Base-by-base conservation (phyloP, 73 alveolate genomes). In the Stentor coeruleus region DNA sequence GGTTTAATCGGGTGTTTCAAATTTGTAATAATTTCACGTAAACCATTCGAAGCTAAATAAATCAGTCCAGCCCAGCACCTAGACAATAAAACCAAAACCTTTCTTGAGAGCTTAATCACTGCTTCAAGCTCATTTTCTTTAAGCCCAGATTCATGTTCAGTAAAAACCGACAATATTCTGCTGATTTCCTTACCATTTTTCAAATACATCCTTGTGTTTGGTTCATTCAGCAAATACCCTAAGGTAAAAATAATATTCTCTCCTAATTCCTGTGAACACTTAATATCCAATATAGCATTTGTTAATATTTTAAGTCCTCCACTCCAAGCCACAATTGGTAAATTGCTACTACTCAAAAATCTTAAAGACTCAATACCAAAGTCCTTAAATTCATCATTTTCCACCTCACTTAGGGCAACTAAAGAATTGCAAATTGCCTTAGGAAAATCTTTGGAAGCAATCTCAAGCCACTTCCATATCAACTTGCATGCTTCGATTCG, bases 101-200 rank as follows among this genome's bases (percentile, higher is more conserved):
- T 75, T 38, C 72, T 75, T 20, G 83, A 75, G 14, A 75, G 58
- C 39, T 75, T 75, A 38, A 75, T 37, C 81, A 14, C 35, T 20
- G 59, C 72, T 75, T 75, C 83, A n/a, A 75, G 83, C 39, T 75
- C 83, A n/a, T 37, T 40, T 75, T 75, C 83, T 75, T 35, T 15
- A 28, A 39, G 37, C 6, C 74, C 74, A 15, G 59, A 20, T n/a
- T 75, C 83, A 20, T 37, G 31, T 1, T 75, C 83, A 75, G 83
- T 75, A 35, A 75, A 75, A n/a, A 75, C 83, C 6, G 74, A 15
- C 20, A 75, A 2, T 37, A 75, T 15, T 2, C 74, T 31, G 33
- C 35, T 66, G 2, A 75, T 75, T 75, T 75, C 83, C 28, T 39
- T 75, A 15, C 38, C 59, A 26, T 28, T 37, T 38, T n/a, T 39